phyloP scores from a whole-genome alignment of 129 eudicot species.

The Apium graveolens region DNA sequence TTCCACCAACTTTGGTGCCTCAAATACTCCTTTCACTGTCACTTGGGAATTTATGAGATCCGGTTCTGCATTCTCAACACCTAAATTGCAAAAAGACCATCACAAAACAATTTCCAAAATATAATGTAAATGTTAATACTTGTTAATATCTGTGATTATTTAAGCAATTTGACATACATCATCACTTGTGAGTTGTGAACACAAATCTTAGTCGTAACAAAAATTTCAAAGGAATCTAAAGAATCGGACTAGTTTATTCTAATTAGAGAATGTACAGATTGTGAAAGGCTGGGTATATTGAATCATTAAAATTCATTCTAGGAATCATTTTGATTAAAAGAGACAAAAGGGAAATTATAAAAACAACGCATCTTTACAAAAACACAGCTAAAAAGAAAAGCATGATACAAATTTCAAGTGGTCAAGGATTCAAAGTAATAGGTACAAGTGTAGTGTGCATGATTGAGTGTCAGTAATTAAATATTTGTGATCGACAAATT shows the following conservation, averaged over 20 bases:
- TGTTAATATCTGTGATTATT: not conserved
- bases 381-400: not conserved
- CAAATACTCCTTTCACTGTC: slow-evolving; percentile 60
- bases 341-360: slow-evolving; percentile 5
- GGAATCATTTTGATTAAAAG: not conserved
- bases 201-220: not conserved
- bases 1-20: slow-evolving; percentile 46
- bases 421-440: not conserved
- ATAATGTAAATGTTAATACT: not conserved
- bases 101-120: not conserved
- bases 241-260: slow-evolving; percentile 15
- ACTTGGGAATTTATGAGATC: slow-evolving; percentile 82
- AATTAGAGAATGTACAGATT: slow-evolving; percentile 26
- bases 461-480: not conserved
- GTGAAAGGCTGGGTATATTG: slow-evolving; percentile 16
- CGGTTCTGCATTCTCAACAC: slow-evolving; percentile 77
- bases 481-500: not conserved
- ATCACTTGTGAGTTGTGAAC: not conserved
- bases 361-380: not conserved
- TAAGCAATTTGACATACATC: not conserved
- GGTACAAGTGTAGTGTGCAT: not conserved
- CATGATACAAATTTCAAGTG: not conserved
- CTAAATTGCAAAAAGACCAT: slow-evolving; percentile 23
- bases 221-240: not conserved
- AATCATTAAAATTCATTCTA: slow-evolving; percentile 17